Evolutionary conservation across 495 filamentous ascomycete genomes (phyloP).

Genomic region (Hypoxylon lenormandii): DNA sequence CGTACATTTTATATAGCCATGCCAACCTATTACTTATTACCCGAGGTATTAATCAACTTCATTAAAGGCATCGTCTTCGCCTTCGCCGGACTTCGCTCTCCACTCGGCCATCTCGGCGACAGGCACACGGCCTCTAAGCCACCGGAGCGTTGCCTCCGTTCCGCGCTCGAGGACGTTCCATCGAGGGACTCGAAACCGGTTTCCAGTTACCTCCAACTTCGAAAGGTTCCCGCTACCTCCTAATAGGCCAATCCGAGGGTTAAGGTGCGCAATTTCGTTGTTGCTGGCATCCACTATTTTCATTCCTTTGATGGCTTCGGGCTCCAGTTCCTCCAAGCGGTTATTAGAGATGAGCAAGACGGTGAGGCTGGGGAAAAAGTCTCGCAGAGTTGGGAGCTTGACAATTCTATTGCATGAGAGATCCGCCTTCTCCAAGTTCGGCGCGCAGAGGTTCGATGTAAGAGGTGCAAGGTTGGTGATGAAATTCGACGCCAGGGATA

Average conservation of each 20-base stretch:
- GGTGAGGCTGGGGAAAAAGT: conserved; percentile 73
- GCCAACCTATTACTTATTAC: conserved; percentile 14
- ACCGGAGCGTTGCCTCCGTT: conserved; percentile 85
- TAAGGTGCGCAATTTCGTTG: conserved; percentile 82
- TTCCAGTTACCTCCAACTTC: conserved; percentile 76
- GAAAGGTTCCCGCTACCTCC: conserved; percentile 68
- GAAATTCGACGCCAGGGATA: conserved; percentile 77
- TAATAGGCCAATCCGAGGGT: conserved; percentile 80
- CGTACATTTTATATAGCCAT: conserved; percentile 13
- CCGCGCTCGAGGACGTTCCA: conserved; percentile 88
- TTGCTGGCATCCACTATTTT: conserved; percentile 80
- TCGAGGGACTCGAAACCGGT: conserved; percentile 85
- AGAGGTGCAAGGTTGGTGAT: conserved; percentile 75
- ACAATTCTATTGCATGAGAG: conserved; percentile 81
- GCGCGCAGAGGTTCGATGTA: conserved; percentile 72
- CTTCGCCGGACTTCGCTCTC: conserved; percentile 54
- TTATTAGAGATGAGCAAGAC: conserved; percentile 82
- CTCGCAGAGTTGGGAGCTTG: conserved; percentile 67
- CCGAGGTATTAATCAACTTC: conserved; percentile 43
- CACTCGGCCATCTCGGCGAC: conserved; percentile 69
- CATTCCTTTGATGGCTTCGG: conserved; percentile 79
- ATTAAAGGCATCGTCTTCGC: conserved; percentile 53
- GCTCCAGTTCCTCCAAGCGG: conserved; percentile 74
- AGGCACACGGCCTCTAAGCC: conserved; percentile 82
- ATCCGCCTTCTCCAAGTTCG: conserved; percentile 78